These are phyloP conservation scores for Juncus inflexus DNA, from an alignment of 176 grass and related monocot genomes.

Conservation along the genomic window DNA sequence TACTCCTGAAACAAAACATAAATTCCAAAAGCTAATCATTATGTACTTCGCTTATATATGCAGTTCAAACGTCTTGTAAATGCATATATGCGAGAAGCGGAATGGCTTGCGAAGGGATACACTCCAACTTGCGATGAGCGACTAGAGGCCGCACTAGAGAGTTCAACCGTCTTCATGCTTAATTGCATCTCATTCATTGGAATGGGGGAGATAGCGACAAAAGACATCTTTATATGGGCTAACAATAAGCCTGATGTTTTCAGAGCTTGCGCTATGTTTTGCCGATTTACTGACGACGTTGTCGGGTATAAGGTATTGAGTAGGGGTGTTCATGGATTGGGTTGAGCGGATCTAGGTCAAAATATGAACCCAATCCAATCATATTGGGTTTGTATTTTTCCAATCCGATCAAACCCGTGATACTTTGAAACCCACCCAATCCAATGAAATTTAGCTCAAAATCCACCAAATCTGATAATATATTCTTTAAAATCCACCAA, in stretches of 20 bases:
- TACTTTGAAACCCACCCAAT: no score
- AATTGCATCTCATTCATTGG: slow-evolving; percentile 10
- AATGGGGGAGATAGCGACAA: slow-evolving; percentile 36
- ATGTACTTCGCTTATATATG: no score
- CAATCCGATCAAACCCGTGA: no score
- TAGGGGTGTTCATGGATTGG: no score
- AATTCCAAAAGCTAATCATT: no score
- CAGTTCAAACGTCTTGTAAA: slow-evolving; percentile 16
- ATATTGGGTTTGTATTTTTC: no score
- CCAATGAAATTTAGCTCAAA: no score
- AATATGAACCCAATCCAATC: no score
- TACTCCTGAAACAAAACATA: no score
- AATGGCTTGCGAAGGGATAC: slow-evolving; percentile 22
- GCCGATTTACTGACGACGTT: slow-evolving; percentile 32
- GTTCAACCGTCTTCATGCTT: not conserved
- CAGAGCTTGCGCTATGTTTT: not conserved
- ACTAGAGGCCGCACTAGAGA: slow-evolving; percentile 2
- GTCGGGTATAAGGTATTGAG: slow-evolving; percentile 27
- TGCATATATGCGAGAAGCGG: slow-evolving; percentile 12
- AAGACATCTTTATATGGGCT: slow-evolving; percentile 32
- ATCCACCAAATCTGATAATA: no score
- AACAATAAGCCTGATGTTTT: not conserved
- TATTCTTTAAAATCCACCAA: no score
- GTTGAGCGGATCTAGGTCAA: no score
- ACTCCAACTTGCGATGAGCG: slow-evolving; percentile 26